Evolutionary conservation across 352 stramenopile species (phyloP).

Genomic region (Globisporangium mamillatum): DNA sequence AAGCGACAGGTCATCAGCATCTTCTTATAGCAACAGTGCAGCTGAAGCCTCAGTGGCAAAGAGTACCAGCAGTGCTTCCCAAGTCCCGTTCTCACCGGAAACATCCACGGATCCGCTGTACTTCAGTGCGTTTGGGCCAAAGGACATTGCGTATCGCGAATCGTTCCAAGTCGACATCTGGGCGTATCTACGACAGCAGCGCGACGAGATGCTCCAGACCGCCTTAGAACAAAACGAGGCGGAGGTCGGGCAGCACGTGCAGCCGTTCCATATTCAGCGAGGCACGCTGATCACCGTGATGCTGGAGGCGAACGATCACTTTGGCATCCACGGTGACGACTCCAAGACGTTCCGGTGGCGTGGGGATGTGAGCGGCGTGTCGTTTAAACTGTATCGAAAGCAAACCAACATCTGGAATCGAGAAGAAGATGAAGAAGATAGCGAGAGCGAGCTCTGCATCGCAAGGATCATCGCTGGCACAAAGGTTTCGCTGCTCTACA

Average conservation of each 20-base stretch:
- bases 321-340: conserved; percentile 40
- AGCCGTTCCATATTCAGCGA: conserved; percentile 48
- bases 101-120: conserved; percentile 39
- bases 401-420: conserved; percentile 7
- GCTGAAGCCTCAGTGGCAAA: neutral
- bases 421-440: conserved; percentile 17
- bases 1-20: neutral
- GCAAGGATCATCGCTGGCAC: conserved; percentile 53
- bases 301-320: conserved; percentile 38
- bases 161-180: conserved; percentile 67
- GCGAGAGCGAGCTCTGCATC: conserved; percentile 39
- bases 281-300: conserved; percentile 64
- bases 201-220: conserved; percentile 56
- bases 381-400: conserved; percentile 54
- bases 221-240: conserved; percentile 50
- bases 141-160: conserved; percentile 37
- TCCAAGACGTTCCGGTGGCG: conserved; percentile 69
- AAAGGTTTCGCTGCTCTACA: conserved; percentile 64
- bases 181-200: conserved; percentile 65
- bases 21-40: neutral
- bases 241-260: conserved; percentile 44
- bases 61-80: neutral
- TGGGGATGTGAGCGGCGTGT: conserved; percentile 53
- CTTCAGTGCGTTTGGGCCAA: conserved; percentile 57
- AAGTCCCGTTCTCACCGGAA: conserved; percentile 16